Evolutionary conservation across 768 basidiomycete species (phyloP).

Genomic region (Suillus alpinus): DNA sequence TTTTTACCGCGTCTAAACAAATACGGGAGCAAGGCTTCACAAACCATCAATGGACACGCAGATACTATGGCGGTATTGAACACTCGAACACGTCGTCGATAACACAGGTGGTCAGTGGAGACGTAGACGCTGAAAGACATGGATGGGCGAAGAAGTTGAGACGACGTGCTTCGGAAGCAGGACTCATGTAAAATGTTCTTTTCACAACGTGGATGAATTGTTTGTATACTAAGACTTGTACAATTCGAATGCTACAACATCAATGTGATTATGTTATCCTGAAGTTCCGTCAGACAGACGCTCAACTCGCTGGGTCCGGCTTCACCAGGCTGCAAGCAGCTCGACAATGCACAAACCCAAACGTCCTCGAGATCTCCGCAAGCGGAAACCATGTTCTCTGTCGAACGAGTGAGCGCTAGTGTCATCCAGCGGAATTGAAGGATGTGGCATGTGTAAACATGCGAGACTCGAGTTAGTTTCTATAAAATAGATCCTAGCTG

Average conservation of each 20-base stretch:
- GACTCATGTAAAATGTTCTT: not conserved
- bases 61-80: not conserved
- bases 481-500: conserved; percentile 81
- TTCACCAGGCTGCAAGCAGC: conserved; percentile 24
- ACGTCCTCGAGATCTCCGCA: conserved; percentile 58
- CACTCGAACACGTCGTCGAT: not conserved
- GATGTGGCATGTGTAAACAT: conserved; percentile 75
- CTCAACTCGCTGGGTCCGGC: conserved; percentile 48
- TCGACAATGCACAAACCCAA: conserved; percentile 39
- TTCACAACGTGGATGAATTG: too few species aligned
- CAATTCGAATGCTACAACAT: not conserved
- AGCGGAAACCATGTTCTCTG: conserved; percentile 57
- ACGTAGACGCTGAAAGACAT: not conserved
- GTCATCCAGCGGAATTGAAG: conserved; percentile 74
- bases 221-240: too few species aligned
- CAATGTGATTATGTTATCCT: not conserved
- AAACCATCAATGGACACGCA: not conserved
- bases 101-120: not conserved
- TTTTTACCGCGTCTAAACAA: not conserved
- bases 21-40: not conserved
- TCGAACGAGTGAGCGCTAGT: conserved; percentile 59
- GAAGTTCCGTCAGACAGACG: conserved; percentile 57
- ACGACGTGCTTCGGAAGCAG: not conserved
- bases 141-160: not conserved
- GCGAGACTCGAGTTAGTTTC: conserved; percentile 78